Evolutionary conservation across 768 basidiomycete species (phyloP).

Genomic region (Suillus hirtellus): DNA sequence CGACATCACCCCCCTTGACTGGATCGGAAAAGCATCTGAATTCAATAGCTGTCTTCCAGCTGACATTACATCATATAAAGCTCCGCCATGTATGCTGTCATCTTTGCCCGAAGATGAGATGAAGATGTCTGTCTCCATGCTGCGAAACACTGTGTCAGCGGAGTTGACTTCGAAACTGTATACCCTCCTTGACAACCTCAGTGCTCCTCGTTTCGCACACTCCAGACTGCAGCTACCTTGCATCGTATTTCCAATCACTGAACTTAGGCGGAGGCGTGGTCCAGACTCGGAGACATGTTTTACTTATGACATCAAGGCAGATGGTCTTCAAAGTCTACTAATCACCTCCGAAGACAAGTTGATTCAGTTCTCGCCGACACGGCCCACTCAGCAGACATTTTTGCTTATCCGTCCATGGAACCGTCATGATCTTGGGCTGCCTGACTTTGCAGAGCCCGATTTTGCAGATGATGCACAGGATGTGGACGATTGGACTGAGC

Average conservation of each 20-base stretch:
- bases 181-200: not conserved
- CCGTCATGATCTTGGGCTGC: not conserved
- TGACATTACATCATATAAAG: not conserved
- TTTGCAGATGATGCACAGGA: not conserved
- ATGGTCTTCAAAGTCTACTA: not conserved
- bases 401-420: not conserved
- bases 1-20: not conserved
- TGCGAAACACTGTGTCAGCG: not conserved
- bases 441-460: not conserved
- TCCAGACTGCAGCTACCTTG: not conserved
- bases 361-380: not conserved
- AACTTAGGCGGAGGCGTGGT: not conserved
- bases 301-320: not conserved
- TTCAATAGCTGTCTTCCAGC: slow-evolving; percentile 3
- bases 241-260: not conserved
- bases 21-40: not conserved
- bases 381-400: not conserved
- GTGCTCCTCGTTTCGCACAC: not conserved
- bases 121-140: not conserved
- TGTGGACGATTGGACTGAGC: not conserved
- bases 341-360: not conserved
- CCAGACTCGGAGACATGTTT: not conserved
- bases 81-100: not conserved
- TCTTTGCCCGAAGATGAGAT: not conserved
- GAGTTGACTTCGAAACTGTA: not conserved